Evolutionary conservation across 305 asterid genomes (phyloP).

Genomic region (Caryopteris hybrid): DNA sequence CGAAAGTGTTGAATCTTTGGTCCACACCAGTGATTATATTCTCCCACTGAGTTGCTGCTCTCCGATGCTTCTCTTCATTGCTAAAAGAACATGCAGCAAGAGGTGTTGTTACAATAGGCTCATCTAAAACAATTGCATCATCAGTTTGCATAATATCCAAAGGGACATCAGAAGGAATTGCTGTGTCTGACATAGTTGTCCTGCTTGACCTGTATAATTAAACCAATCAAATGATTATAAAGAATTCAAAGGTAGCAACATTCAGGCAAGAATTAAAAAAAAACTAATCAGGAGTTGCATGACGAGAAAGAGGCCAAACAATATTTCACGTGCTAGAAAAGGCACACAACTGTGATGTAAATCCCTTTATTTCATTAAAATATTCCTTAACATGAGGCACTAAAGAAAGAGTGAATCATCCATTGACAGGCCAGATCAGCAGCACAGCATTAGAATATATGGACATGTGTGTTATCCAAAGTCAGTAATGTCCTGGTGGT

Average conservation of each 20-base stretch:
- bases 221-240: conserved; percentile 15
- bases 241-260: background rate
- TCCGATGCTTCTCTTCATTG: conserved; percentile 65
- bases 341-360: background rate
- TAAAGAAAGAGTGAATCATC: background rate
- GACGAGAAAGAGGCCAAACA: background rate
- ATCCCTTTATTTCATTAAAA: background rate
- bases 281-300: background rate
- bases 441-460: background rate
- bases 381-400: background rate
- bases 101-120: conserved; percentile 43
- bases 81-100: conserved; percentile 30
- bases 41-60: conserved; percentile 96
- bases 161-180: conserved; percentile 47
- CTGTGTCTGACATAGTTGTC: conserved; percentile 66
- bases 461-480: background rate
- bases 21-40: conserved; percentile 92
- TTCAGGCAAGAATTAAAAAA: background rate
- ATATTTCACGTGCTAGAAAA: conserved; percentile 1
- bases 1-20: conserved; percentile 90
- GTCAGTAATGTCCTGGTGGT: too few species aligned
- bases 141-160: conserved; percentile 56
- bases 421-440: background rate
- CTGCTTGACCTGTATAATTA: conserved; percentile 67
- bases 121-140: conserved; percentile 51